phyloP scores from a whole-genome alignment of 768 basidiomycete genomes.

The Phaeotremella fagi region DNA sequence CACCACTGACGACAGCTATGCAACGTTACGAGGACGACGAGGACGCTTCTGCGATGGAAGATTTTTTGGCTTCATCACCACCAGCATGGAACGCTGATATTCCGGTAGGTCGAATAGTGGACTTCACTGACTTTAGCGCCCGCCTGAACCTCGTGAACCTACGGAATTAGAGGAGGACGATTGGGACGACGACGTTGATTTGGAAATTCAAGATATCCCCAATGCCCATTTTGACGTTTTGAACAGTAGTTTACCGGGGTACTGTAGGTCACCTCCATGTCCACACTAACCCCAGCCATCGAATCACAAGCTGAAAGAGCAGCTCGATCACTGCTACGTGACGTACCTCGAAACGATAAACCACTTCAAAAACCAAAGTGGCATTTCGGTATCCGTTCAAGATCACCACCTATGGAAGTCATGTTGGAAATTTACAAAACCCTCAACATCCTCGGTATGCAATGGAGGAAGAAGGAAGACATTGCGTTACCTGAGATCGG shows the following conservation, averaged over 20 bases:
- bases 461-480: slow-evolving; percentile 89
- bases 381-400: slow-evolving; percentile 96
- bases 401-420: slow-evolving; percentile 92
- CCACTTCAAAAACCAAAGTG: slow-evolving; percentile 69
- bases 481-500: slow-evolving; percentile 45
- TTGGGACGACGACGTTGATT: slow-evolving; percentile 63
- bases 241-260: slow-evolving; percentile 72
- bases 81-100: slow-evolving; percentile 49
- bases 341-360: slow-evolving; percentile 32
- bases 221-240: slow-evolving; percentile 78
- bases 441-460: slow-evolving; percentile 82
- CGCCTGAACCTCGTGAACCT: slow-evolving; percentile 25
- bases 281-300: slow-evolving; percentile 5
- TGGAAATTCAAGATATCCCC: slow-evolving; percentile 57
- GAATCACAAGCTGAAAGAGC: slow-evolving; percentile 41
- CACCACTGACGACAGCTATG: slow-evolving; percentile 53
- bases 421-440: slow-evolving; percentile 98
- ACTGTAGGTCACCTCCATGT: background rate
- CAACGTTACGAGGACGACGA: slow-evolving; percentile 61
- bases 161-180: slow-evolving; percentile 66
- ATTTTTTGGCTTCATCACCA: slow-evolving; percentile 49
- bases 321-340: slow-evolving; percentile 33
- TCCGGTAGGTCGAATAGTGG: slow-evolving; percentile 19
- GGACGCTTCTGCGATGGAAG: slow-evolving; percentile 52
- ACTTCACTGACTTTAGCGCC: slow-evolving; percentile 59